phyloP scores from a whole-genome alignment of 2,329 filamentous ascomycete species.

The Furcasterigmium furcatum region DNA sequence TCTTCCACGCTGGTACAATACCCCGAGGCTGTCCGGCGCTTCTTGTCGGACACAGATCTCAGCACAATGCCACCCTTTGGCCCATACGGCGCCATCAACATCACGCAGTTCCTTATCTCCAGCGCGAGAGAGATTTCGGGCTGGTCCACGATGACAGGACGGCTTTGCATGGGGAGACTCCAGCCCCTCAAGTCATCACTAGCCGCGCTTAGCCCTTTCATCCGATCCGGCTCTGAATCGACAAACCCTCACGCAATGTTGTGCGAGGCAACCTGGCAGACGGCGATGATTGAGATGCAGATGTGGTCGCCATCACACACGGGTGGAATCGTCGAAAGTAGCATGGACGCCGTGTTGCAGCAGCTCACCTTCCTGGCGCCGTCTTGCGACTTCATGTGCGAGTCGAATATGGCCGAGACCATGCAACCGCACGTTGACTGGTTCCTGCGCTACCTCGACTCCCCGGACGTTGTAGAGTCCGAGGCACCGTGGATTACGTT shows the following conservation, averaged over 20 bases:
- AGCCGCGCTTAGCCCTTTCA: slow-evolving; percentile 24
- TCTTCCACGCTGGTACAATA: slow-evolving; percentile 16
- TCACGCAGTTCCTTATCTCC: slow-evolving; percentile 35
- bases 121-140: slow-evolving; percentile 37
- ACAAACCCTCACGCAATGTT: slow-evolving; percentile 10
- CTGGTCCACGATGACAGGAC: slow-evolving; percentile 38
- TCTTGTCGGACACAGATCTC: slow-evolving; percentile 26
- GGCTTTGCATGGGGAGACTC: slow-evolving; percentile 33
- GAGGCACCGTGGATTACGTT: slow-evolving; percentile 35
- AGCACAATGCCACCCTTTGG: slow-evolving; percentile 28
- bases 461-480: slow-evolving; percentile 10
- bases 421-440: slow-evolving; percentile 33
- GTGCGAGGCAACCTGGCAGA: slow-evolving; percentile 34
- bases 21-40: slow-evolving; percentile 29
- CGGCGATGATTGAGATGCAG: slow-evolving; percentile 36
- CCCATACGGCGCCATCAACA: slow-evolving; percentile 36
- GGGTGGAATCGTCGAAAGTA: slow-evolving; percentile 29
- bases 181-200: slow-evolving; percentile 30
- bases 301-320: slow-evolving; percentile 38
- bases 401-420: slow-evolving; percentile 20
- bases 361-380: slow-evolving; percentile 25
- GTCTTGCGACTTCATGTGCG: slow-evolving; percentile 25
- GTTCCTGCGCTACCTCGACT: slow-evolving; percentile 32
- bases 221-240: slow-evolving; percentile 12
- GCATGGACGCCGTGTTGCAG: slow-evolving; percentile 27